Evolutionary conservation across 2,329 filamentous ascomycete species (phyloP).

Genomic region (Fusarium nodosum): DNA sequence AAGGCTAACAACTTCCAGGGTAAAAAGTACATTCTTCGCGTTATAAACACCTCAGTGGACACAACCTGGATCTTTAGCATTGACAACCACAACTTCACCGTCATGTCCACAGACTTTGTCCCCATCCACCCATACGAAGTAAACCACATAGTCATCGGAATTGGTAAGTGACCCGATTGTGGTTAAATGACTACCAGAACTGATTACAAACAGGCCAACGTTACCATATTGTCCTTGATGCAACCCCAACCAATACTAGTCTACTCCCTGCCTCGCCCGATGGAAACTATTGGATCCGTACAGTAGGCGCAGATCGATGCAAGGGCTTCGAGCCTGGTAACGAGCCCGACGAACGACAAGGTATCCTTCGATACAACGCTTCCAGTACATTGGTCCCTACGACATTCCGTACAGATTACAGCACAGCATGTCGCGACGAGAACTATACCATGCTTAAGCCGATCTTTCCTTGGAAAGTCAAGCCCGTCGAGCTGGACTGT

Average conservation of each 20-base stretch:
- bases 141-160: conserved; percentile 33
- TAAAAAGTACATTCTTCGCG: conserved; percentile 33
- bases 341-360: conserved; percentile 35
- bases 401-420: conserved; percentile 11
- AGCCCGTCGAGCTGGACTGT: background rate
- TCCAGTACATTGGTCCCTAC: conserved; percentile 12
- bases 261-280: conserved; percentile 27
- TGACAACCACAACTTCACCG: conserved; percentile 43
- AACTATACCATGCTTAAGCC: conserved; percentile 34
- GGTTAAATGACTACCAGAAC: fast-evolving
- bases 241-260: conserved; percentile 28
- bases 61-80: conserved; percentile 44
- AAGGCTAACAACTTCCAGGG: background rate
- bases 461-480: conserved; percentile 40
- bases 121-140: conserved; percentile 40
- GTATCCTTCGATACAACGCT: conserved; percentile 36
- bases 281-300: conserved; percentile 47
- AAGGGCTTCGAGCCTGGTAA: background rate
- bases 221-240: conserved; percentile 41
- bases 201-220: conserved; percentile 8
- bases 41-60: conserved; percentile 45
- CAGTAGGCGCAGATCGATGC: conserved; percentile 22
- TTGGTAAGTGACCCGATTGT: background rate
- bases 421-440: conserved; percentile 39
- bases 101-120: conserved; percentile 40